A percentile compares a stretch with the other conserved stretches of the same genome.
These are phyloP conservation scores for Euphrasia arctica DNA, from an alignment of 305 asterid species.

Conservation along the genomic window DNA sequence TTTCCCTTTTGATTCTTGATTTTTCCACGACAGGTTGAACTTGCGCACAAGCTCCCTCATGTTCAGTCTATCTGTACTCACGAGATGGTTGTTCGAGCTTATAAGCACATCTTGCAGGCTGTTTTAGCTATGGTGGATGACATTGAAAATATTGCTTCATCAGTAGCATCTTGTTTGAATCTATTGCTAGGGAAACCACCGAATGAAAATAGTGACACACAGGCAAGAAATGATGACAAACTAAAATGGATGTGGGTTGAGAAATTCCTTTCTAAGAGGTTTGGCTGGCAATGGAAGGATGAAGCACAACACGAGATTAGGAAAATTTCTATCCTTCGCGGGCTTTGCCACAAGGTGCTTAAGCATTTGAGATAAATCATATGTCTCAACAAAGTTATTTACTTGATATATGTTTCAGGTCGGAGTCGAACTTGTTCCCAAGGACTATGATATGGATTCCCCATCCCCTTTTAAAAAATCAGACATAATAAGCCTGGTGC, in stretches of 20 bases:
- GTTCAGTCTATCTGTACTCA: constrained; percentile 94
- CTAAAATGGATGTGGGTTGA: constrained; percentile 87
- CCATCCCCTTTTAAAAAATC: constrained; percentile 73
- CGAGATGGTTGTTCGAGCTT: constrained; percentile 94
- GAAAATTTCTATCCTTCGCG: constrained; percentile 84
- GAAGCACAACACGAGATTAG: constrained; percentile 52
- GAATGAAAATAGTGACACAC: constrained; percentile 42
- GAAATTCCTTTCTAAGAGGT: constrained; percentile 61
- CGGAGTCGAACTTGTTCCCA: constrained; percentile 85
- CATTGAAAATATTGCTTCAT: constrained; percentile 56
- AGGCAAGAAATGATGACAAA: constrained; percentile 39
- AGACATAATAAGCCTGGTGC: constrained; percentile 81
- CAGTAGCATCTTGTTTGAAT: constrained; percentile 76
- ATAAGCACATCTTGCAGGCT: constrained; percentile 78
- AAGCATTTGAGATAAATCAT: constrained; percentile 19
- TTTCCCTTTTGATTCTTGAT: constrained; percentile 21
- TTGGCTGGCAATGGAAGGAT: constrained; percentile 67
- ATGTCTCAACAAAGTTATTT: constrained; percentile 18
- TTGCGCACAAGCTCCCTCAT: constrained; percentile 84
- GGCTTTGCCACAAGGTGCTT: constrained; percentile 78
- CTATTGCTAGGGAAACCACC: constrained; percentile 65
- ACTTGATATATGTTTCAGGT: constrained; percentile 49
- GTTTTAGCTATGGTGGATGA: constrained; percentile 70
- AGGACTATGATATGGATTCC: constrained; percentile 82
- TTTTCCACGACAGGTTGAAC: constrained; percentile 64